Evolutionary conservation across 805 yeast genomes (phyloP).

Genomic region (Spathaspora gorwiae): DNA sequence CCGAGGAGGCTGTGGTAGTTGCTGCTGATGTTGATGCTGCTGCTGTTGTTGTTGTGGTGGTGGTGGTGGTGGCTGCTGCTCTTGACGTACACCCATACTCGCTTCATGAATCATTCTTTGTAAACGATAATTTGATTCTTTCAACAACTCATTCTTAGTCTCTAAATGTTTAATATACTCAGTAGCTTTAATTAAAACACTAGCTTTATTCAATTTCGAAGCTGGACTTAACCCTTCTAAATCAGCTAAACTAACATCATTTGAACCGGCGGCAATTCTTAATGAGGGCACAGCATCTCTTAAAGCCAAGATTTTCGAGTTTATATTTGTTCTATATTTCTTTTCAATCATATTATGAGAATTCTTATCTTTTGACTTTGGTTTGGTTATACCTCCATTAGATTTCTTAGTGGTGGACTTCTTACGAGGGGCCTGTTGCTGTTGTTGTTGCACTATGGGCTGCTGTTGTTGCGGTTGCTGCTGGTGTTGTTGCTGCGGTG

Average conservation of each 20-base stretch:
- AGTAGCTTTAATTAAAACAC: conserved; percentile 68
- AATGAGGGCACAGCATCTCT: conserved; percentile 77
- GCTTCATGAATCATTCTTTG: conserved; percentile 34
- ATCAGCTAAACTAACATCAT: conserved; percentile 39
- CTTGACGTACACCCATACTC: conserved; percentile 14
- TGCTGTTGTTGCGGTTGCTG: no score
- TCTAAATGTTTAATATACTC: conserved; percentile 76
- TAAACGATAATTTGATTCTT: conserved; percentile 41
- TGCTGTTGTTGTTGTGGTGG: conserved; percentile 12
- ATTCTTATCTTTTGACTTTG: conserved; percentile 52
- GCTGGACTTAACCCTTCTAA: conserved; percentile 78
- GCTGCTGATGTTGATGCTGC: conserved; percentile 12
- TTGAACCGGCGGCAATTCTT: conserved; percentile 53
- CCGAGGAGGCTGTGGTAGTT: conserved; percentile 5
- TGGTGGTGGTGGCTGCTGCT: conserved; percentile 10
- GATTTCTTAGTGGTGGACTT: conserved; percentile 1
- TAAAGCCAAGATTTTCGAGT: conserved; percentile 61
- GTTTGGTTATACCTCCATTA: conserved; percentile 35
- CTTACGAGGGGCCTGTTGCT: neutral
- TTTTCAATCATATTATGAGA: conserved; percentile 80
- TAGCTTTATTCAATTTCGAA: conserved; percentile 70
- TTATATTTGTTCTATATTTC: conserved; percentile 74
- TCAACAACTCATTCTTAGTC: conserved; percentile 48
- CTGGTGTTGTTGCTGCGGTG: neutral
- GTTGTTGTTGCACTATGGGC: neutral